These are phyloP conservation scores for Atalantia buxifolia DNA, from an alignment of 345 rosid genomes.

Conservation along the genomic window DNA sequence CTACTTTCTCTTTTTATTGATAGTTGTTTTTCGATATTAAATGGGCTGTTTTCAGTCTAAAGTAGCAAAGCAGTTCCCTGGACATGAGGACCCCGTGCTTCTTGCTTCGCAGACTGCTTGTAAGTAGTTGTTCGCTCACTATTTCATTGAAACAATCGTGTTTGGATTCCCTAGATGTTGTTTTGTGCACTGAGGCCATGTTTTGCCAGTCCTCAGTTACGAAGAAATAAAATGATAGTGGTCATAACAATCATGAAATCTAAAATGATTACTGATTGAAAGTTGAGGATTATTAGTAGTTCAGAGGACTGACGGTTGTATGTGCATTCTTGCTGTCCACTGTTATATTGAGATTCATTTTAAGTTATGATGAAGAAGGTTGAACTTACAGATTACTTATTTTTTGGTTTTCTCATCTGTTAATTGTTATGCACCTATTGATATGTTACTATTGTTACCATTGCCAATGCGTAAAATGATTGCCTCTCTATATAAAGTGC, in stretches of 20 bases:
- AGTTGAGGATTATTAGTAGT: neutral
- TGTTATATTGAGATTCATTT: neutral
- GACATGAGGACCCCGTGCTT: constrained; percentile 78
- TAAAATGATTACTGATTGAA: neutral
- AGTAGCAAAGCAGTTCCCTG: constrained; percentile 62
- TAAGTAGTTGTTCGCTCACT: constrained; percentile 30
- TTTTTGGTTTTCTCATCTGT: neutral
- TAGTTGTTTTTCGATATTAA: constrained; percentile 31
- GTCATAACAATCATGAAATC: neutral
- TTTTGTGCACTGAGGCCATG: neutral
- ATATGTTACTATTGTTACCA: neutral
- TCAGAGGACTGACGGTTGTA: neutral
- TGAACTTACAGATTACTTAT: neutral
- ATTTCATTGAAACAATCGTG: neutral
- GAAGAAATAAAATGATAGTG: neutral
- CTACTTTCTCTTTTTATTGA: constrained; percentile 1
- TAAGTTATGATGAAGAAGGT: neutral
- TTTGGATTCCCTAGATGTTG: neutral
- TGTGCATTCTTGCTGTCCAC: neutral
- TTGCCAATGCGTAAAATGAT: neutral
- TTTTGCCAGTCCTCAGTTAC: neutral
- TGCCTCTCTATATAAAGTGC: neutral
- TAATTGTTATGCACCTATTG: neutral
- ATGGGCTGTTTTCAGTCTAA: constrained; percentile 98
- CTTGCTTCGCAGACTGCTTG: constrained; percentile 97